Evolutionary conservation across 116 monocot genomes (phyloP), one percentile per base, ranked within the genome.

Genomic region (Phalaenopsis hybrid): DNA sequence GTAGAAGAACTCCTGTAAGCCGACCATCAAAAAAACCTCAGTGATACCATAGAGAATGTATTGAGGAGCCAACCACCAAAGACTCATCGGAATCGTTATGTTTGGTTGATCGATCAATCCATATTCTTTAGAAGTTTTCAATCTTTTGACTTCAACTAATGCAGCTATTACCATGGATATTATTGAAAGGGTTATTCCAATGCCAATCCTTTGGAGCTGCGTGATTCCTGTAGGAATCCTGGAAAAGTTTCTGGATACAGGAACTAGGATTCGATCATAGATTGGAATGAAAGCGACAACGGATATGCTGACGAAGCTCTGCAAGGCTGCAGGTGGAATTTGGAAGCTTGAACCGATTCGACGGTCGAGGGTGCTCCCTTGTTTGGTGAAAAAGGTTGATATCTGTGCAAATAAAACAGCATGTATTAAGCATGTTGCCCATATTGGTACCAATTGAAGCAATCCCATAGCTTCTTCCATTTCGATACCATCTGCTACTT

Each of bases 1-100:
- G 48, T 92, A 92, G 86, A 92, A 91, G 45, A 92, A 89, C 78
- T 92, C 87, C 69, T 89, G 91, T 78, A 92, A 28, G 2, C 91
- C 91, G 44, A 86, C 84, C 81, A 92, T 67, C 0, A 86, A 59
- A 45, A 92, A 89, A 10, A 84, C 86, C 70, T 92, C 86, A 5
- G 84, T 33, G 3, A 86, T 76, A 8, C 92, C 89, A 37, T 50
- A n/a, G 0, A 91, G 76, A 41, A 89, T 49, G 57, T 85, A 91
- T 44, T 87, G 91, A 41, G 92, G 89, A 57, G 86, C 81, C 45
- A 90, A 33, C 90, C 90, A 90, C 90, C 88, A 88, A 41, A 41
- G 91, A 20, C 79, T 85, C 90, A 90, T 86, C 17, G 90, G 90
- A 31, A 90, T 34, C 28, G 72, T 7, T 18, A 46, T 81, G 1